Conservation (phyloP, 352 stramenopile species). For the Phytophthora litchii region DNA sequence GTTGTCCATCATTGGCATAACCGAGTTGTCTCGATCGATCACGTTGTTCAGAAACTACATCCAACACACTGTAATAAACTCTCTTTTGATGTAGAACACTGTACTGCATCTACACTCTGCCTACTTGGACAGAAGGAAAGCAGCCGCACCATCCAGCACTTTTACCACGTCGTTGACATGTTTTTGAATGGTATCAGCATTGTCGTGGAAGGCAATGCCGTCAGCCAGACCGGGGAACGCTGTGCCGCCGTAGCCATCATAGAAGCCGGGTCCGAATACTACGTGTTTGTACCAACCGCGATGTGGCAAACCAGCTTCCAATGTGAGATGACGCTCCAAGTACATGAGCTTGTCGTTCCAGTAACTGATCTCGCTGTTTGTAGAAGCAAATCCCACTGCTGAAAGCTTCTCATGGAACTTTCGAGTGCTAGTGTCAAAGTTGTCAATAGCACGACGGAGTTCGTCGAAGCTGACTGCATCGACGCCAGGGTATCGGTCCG, state of each 20-base stretch:
- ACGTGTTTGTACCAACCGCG: conserved; percentile 67
- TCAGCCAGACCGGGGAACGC: conserved; percentile 60
- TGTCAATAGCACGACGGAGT: conserved; percentile 39
- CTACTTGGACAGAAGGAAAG: conserved; percentile 37
- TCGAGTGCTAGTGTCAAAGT: conserved; percentile 38
- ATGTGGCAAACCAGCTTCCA: conserved; percentile 48
- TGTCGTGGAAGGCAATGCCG: conserved; percentile 53
- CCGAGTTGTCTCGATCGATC: too few species aligned
- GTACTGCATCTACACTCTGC: too few species aligned
- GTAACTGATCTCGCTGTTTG: conserved; percentile 13
- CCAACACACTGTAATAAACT: too few species aligned
- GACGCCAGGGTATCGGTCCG: conserved; percentile 18
- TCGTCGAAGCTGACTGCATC: conserved; percentile 33
- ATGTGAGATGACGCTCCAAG: conserved; percentile 52
- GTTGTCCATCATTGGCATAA: too few species aligned
- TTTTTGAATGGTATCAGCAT: conserved; percentile 33
- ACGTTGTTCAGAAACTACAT: too few species aligned
- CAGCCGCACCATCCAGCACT: conserved; percentile 40
- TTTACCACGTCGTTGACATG: conserved; percentile 52
- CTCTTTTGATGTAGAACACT: too few species aligned
- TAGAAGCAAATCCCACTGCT: conserved; percentile 1
- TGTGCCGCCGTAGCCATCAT: conserved; percentile 54
- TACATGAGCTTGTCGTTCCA: conserved; percentile 60
- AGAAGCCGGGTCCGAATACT: conserved; percentile 65
- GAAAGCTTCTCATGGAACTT: conserved; percentile 34